Percentiles rank a stretch among this genome's conserved stretches.
phyloP scores from a whole-genome alignment of 164 flowering plant species.

The Paratinospora sagittata region DNA sequence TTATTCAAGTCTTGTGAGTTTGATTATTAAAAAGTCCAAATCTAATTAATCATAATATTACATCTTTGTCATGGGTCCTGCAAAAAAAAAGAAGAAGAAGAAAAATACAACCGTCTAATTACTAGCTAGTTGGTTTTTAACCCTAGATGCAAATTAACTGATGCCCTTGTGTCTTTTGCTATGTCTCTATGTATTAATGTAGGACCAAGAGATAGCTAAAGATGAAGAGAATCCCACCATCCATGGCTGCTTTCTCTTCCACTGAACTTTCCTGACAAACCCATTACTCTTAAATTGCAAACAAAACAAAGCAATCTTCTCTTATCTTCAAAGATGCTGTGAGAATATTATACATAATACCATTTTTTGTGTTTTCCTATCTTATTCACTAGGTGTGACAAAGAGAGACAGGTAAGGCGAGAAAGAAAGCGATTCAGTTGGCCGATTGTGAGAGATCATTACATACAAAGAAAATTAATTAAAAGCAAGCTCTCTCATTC shows the following conservation, averaged over 20 bases:
- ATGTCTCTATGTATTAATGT: not conserved
- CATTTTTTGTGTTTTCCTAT: not conserved
- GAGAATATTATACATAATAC: not conserved
- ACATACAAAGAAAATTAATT: not conserved
- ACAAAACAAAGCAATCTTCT: not conserved
- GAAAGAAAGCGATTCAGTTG: not conserved
- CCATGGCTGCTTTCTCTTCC: not conserved
- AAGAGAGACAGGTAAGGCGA: not conserved
- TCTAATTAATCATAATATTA: not conserved
- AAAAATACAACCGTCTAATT: not conserved
- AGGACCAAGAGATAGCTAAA: not conserved
- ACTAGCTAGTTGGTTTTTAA: not conserved
- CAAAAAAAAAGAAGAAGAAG: no score
- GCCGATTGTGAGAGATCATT: not conserved
- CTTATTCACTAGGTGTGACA: not conserved
- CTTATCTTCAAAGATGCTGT: no score
- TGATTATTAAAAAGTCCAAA: not conserved
- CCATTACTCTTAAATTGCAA: not conserved
- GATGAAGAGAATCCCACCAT: conserved; percentile 1
- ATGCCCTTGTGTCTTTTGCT: not conserved
- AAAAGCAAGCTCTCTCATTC: not conserved
- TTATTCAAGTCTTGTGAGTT: no score
- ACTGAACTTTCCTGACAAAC: not conserved
- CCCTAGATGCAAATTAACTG: not conserved
- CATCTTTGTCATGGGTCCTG: not conserved